A percentile compares a stretch with the other conserved stretches of the same genome.
Conservation (phyloP, 768 basidiomycete species). For the Lactifluus piperatus region DNA sequence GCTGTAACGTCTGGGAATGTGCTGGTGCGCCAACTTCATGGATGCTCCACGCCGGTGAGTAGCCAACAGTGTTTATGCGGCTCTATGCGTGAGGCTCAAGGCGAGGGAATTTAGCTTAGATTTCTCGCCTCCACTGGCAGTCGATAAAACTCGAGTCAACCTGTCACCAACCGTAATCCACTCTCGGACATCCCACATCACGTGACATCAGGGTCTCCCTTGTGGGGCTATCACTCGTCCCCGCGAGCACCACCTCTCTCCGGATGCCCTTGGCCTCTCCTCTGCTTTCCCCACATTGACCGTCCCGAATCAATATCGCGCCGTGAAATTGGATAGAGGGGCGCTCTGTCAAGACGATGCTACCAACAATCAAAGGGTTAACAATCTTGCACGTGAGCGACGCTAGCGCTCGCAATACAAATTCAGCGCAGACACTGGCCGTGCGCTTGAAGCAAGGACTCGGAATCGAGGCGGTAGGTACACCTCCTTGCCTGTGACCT, state of each 20-base stretch:
- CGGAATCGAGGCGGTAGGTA: too few species aligned
- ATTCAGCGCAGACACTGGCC: too few species aligned
- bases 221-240: conserved; percentile 74
- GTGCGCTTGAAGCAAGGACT: too few species aligned
- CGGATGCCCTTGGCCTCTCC: conserved; percentile 23
- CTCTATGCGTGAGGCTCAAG: conserved; percentile 25
- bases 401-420: too few species aligned
- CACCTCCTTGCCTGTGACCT: too few species aligned
- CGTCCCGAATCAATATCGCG: conserved; percentile 10
- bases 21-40: too few species aligned
- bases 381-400: too few species aligned
- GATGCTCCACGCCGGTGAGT: too few species aligned
- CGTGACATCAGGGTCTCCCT: conserved; percentile 74
- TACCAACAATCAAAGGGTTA: too few species aligned
- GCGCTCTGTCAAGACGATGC: conserved; percentile 66
- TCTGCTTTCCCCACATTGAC: too few species aligned
- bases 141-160: conserved; percentile 52
- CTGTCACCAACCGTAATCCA: conserved; percentile 81
- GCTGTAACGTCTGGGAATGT: conserved; percentile 64
- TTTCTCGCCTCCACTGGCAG: too few species aligned
- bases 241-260: conserved; percentile 53
- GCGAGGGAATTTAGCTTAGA: too few species aligned
- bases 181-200: conserved; percentile 81
- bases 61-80: conserved; percentile 38
- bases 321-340: conserved; percentile 80